Evolutionary conservation across 139 green algal genomes (phyloP), one percentile per base, ranked within the genome.

Genomic region (Chlorella sorokiniana): DNA sequence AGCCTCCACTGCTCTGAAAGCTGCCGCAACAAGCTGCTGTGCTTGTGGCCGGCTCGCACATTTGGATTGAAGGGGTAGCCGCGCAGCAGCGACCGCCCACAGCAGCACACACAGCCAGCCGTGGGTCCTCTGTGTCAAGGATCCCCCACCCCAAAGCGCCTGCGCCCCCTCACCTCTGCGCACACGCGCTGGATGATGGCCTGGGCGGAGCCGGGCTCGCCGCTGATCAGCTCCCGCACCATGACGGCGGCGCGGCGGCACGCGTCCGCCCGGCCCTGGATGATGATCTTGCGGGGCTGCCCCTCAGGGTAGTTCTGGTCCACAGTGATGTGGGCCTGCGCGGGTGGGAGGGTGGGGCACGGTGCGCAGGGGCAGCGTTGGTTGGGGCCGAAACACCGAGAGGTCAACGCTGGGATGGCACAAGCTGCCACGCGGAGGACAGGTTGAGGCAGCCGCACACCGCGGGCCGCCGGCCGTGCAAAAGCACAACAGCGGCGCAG

Each of bases 181-280:
- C 84, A 75, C 52, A 98, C 94, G 90, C 95, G 94, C 74, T 95
- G 89, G 78, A 98, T 96, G 82, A 97, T 92, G 31, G 85, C 56
- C 75, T 93, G 88, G 0, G 94, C 93, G 29, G 81, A 93, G 54
- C 90, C 89, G 25, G 93, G 93, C 74, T 96, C 95, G 11, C 93
- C 92, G 23, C 80, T 87, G 78, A 98, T 97, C 16, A 98, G 89
- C 82, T 98, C 95, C 11, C 76, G 69, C 0, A 98, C 83, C 92
- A 98, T 97, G 44, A 88, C 88, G 3, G 59, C 51, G 0, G 92
- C 95, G 7, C 91, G 86, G 4, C 91, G 72, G 23, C 95, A 90
- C 7, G 86, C 76, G 35, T 96, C 92, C 3, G 84, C 69, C 18
- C 52, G 63, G 44, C 95, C 95, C 9, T 86, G 87, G 62, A 98